phyloP scores from a whole-genome alignment of 2,329 filamentous ascomycete species.

The Xylariaceae sp. region DNA sequence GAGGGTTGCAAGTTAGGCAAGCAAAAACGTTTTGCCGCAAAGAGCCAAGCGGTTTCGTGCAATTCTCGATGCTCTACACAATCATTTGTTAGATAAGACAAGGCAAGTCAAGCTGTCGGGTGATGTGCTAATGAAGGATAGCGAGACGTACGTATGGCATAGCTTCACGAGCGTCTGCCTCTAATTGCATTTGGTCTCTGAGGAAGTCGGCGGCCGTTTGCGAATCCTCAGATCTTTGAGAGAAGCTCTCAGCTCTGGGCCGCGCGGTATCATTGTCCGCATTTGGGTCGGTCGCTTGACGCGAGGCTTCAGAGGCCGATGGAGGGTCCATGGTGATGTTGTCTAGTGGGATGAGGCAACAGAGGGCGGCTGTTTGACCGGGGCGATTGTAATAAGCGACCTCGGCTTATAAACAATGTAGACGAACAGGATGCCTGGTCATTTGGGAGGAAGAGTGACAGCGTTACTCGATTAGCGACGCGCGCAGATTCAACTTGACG shows the following conservation, averaged over 20 bases:
- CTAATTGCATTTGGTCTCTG: conserved; percentile 80
- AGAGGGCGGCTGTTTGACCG: not conserved
- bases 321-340: conserved; percentile 31
- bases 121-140: no score
- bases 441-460: no score
- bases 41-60: conserved; percentile 84
- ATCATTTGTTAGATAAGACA: conserved; percentile 12
- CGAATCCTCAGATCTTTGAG: conserved; percentile 54
- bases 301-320: conserved; percentile 21
- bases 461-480: no score
- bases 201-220: conserved; percentile 81
- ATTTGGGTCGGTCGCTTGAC: conserved; percentile 18
- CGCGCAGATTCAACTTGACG: no score
- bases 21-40: conserved; percentile 87
- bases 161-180: conserved; percentile 91
- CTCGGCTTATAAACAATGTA: no score
- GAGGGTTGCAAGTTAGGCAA: conserved; percentile 88
- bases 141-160: conserved; percentile 74
- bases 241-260: conserved; percentile 54
- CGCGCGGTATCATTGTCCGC: conserved; percentile 12
- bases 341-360: not conserved
- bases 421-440: no score
- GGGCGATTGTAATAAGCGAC: no score
- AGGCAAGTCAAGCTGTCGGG: conserved; percentile 2
- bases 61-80: conserved; percentile 80